Evolutionary conservation across 163 green algal species (phyloP), one percentile per base, ranked within the genome.

Genomic region (Scenedesmus sp.): DNA sequence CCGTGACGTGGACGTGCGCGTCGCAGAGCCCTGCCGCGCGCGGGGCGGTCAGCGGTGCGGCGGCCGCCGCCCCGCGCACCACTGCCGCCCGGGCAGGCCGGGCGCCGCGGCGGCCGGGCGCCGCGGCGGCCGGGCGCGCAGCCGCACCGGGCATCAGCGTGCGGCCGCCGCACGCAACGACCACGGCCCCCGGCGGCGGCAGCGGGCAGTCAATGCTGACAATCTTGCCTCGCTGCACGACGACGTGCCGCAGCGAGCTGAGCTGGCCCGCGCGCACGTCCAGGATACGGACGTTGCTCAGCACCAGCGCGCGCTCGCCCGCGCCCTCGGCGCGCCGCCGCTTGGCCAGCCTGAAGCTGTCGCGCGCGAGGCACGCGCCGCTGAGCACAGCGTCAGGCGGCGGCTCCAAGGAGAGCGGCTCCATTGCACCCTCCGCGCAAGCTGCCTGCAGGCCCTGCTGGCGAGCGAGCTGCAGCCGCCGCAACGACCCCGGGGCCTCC

Each of bases 1-100:
- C 89, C 0, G 90, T 94, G 45, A 82, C 79, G 75, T 94, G 90
- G 26, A 94, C 87, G 57, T 94, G 90, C 1, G 84, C 84, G 44
- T 94, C 90, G 44, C 81, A 88, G 4, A 94, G 73, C 1, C 89
- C 82, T 80, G 69, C 3, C 82, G 71, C 0, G 34, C 42, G 64
- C 82, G n/a, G 85, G 77, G 83, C 71, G 39, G 83, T 83, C 24
- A 80, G 58, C 24, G 84, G 70, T 36, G 63, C 69, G 3, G 36
- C 63, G 4, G 24, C 6, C 9, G 71, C 57, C 13, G 71, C 57
- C 7, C 58, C 63, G 71, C 6, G 31, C 9, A n/a, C 71, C 71
- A 28, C 71, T 34, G 50, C 45, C 60, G 36, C 28, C 29, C 17
- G 71, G 62, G 28, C 47, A 33, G 31, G 57, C 71, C 10, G 42